Evolutionary conservation across 202 grass and related monocot genomes (phyloP).

Genomic region (Setaria viridis): DNA sequence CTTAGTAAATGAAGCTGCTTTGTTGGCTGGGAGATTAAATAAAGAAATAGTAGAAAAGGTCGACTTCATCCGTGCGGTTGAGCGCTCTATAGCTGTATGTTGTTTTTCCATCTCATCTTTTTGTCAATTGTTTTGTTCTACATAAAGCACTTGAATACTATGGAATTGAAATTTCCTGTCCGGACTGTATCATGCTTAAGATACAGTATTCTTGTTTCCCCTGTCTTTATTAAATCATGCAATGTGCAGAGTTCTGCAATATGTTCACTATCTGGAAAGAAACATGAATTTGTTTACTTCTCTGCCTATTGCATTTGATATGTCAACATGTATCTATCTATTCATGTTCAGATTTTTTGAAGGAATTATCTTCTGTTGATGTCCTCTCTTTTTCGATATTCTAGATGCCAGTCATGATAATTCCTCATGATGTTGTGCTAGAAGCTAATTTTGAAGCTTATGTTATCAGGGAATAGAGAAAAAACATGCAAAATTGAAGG

Average conservation of each 20-base stretch:
- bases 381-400: slow-evolving; percentile 19
- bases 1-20: slow-evolving; percentile 99
- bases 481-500: slow-evolving; percentile 95
- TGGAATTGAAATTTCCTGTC: slow-evolving; percentile 9
- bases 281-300: background rate
- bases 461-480: slow-evolving; percentile 96
- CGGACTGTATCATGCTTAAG: slow-evolving; percentile 21
- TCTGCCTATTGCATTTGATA: slow-evolving; percentile 36
- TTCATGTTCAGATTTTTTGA: background rate
- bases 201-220: slow-evolving; percentile 10
- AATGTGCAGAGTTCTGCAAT: slow-evolving; percentile 26
- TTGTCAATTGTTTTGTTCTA: slow-evolving; percentile 9
- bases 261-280: slow-evolving; percentile 21
- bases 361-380: slow-evolving; percentile 8
- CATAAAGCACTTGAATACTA: slow-evolving; percentile 8
- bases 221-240: slow-evolving; percentile 38
- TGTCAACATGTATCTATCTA: background rate
- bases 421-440: slow-evolving; percentile 14
- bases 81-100: slow-evolving; percentile 99
- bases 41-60: slow-evolving; percentile 98
- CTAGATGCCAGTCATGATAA: slow-evolving; percentile 12
- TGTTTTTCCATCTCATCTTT: slow-evolving; percentile 41
- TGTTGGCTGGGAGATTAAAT: slow-evolving; percentile 87
- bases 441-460: slow-evolving; percentile 44
- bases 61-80: slow-evolving; percentile 94